Evolutionary conservation across 1,284 basidiomycete genomes (phyloP), one percentile per base, ranked within the genome.

Genomic region (Cystobasidium pallidum): DNA sequence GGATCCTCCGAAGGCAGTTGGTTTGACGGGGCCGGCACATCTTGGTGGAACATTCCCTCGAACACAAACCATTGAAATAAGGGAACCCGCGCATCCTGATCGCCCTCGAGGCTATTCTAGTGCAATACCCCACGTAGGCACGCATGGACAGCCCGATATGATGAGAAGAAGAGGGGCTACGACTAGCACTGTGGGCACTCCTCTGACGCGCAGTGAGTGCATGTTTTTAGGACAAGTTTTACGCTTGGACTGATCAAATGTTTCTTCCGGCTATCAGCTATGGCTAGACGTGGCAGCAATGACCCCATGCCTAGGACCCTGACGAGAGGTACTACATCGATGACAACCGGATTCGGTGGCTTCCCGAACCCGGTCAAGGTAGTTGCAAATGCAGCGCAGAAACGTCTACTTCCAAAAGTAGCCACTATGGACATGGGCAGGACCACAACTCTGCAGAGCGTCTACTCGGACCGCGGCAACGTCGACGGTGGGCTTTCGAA

Each of bases 361-460:
- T 98, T 96, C 81, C 93, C 94, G 0, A 91, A 89, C 78, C 91
- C 92, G 0, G 82, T 88, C 74, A 82, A 86, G 66, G 80, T 94
- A 24, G 73, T 87, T 2, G 75, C 87, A 0, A 80, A 89, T 32
- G 70, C 71, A 7, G 72, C 75, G 8, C 63, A 73, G 0, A 77
- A 83, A 0, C 70, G 88, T 15, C 81, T 85, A 36, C 82, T 82
- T 21, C 85, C 82, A 55, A 79, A 92, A 39, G 83, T 83, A 21
- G 84, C 85, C 65, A 89, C 88, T 0, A 72, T 92, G 41, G 94
- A 91, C 0, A 86, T 94, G 70, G 90, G 89, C 0, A 81, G 84
- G 3, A 89, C 89, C 2, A 85, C 86, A 51, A 91, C 91, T 0
- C 81, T 91, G 45, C 76, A 78, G 26, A 80, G 79, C 24, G 76